Evolutionary conservation across 2,329 filamentous ascomycete genomes (phyloP).

Genomic region (Alternaria infectoria): DNA sequence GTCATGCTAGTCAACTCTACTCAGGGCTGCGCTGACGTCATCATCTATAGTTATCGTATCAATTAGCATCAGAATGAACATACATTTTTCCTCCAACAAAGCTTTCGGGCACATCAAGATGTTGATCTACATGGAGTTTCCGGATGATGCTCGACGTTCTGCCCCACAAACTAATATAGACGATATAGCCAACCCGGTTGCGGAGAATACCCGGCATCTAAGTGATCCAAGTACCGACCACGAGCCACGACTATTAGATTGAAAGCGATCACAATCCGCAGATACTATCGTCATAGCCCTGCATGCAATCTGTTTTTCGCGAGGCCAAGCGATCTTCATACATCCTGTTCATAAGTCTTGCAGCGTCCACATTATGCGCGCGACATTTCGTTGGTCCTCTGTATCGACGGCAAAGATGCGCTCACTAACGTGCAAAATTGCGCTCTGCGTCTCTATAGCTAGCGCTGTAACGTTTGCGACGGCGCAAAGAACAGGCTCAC

Average conservation of each 20-base stretch:
- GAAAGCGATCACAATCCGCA: background rate
- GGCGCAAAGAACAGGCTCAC: slow-evolving; percentile 7
- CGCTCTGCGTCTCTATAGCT: background rate
- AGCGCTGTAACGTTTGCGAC: background rate
- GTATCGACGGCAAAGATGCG: background rate
- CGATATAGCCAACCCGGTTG: slow-evolving; percentile 3
- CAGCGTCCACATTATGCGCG: background rate
- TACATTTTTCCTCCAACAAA: background rate
- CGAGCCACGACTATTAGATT: background rate
- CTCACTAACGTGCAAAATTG: background rate
- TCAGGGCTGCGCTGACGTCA: background rate
- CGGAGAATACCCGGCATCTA: slow-evolving; percentile 11
- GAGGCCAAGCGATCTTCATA: background rate
- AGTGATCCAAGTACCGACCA: slow-evolving; percentile 3
- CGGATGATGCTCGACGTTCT: background rate
- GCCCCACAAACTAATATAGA: slow-evolving; percentile 12
- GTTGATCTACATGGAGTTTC: background rate
- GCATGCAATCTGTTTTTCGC: background rate
- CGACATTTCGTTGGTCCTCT: background rate
- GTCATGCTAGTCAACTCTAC: background rate
- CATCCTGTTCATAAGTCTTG: background rate
- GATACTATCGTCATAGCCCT: background rate
- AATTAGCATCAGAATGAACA: background rate
- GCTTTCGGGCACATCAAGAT: background rate
- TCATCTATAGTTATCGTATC: background rate